Evolutionary conservation across 2,329 filamentous ascomycete species (phyloP), one percentile per base, ranked within the genome.

Genomic region (Basipetospora chlamydospora): DNA sequence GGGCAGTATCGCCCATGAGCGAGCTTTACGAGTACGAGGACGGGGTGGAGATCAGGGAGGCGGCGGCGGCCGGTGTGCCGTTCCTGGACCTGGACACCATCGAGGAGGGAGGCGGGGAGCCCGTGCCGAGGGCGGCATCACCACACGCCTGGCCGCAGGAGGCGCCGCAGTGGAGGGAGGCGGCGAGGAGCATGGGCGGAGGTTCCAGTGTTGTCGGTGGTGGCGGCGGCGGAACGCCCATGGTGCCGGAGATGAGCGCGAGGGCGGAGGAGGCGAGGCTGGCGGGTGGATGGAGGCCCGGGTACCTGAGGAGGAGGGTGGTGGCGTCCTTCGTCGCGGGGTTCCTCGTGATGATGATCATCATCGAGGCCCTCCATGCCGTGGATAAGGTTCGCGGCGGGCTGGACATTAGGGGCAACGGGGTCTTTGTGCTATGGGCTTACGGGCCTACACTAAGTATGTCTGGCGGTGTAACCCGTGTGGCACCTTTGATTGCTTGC

Each of bases 381-480:
- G 40, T 50, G 10, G 48, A 46, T 7, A 41, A 40, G 22, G 39
- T 16, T n/a, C 22, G 21, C n/a, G n/a, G 15, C 12, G 35, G 35
- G 18, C 28, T 37, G 2, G 15, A 42, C 5, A 39, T 44, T 33
- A 39, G 43, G 18, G 39, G 43, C 25, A 42, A 37, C 26, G 40
- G 22, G 15, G n/a, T 43, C 23, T 39, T 42, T 33, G 49, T 47
- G 22, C 26, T 49, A 11, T 52, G 49, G 49, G 51, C 44, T 6
- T 52, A 50, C 42, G 45, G 44, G 6, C 49, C 49, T 6, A 42
- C 51, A 28, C 36, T 49, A 35, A 44, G 49, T 51, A 35, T n/a
- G n/a, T n/a, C n/a, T n/a, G n/a, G n/a, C n/a, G n/a, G n/a, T n/a
- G n/a, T n/a, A n/a, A 51, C 49, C 44, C 30, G 35, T 35, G 18